Conservation (phyloP, 1,284 basidiomycete species). For the Heterobasidion irregulare region DNA sequence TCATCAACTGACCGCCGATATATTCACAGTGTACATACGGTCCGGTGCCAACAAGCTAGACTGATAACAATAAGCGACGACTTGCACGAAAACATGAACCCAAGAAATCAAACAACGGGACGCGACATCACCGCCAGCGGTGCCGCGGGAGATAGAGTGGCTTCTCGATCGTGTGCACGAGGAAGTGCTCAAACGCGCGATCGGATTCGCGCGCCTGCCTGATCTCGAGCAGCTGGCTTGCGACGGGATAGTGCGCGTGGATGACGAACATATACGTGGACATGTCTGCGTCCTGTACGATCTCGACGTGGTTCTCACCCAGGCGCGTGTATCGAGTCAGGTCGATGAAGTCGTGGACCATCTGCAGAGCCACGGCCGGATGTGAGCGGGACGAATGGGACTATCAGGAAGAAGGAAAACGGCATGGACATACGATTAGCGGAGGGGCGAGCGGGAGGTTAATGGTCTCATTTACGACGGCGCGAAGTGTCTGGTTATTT, state of each 20-base stretch:
- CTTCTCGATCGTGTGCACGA: not conserved
- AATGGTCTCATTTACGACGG: not conserved
- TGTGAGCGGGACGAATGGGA: not conserved
- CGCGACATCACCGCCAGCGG: no score
- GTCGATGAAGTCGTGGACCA: not conserved
- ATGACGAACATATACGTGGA: slow-evolving; percentile 1
- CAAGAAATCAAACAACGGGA: no score
- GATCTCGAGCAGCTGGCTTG: not conserved
- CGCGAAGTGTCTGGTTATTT: not conserved
- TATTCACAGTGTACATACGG: no score
- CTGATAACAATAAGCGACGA: no score
- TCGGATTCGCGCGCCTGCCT: not conserved
- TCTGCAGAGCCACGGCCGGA: not conserved
- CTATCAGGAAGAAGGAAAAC: not conserved
- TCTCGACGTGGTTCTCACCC: not conserved
- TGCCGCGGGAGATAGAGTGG: no score
- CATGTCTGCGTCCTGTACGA: not conserved
- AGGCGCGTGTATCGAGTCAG: not conserved
- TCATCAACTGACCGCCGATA: no score
- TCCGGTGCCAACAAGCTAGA: no score
- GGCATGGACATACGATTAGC: not conserved
- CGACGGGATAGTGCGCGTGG: not conserved
- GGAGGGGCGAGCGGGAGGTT: not conserved
- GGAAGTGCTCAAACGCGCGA: not conserved
- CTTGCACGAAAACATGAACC: no score